Evolutionary conservation across 768 basidiomycete genomes (phyloP).

Genomic region (Amanita exitialis): DNA sequence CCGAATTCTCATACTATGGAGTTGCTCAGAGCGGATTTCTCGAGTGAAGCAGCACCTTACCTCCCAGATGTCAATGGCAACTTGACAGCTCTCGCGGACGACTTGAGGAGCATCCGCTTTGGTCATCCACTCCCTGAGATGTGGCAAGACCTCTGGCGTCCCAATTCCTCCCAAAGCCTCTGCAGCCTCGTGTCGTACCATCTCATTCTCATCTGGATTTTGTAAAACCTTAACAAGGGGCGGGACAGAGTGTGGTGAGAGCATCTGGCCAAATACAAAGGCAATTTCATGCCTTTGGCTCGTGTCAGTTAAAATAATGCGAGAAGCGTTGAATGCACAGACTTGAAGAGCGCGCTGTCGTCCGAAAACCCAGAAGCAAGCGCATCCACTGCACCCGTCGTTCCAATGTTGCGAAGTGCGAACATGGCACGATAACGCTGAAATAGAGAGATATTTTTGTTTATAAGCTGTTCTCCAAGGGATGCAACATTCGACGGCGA

Average conservation of each 20-base stretch:
- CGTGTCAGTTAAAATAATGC: background rate
- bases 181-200: slow-evolving; percentile 98
- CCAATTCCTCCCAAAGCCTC: slow-evolving; percentile 98
- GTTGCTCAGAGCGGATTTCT: background rate
- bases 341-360: slow-evolving; percentile 91
- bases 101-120: slow-evolving; percentile 76
- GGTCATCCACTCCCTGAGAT: slow-evolving; percentile 77
- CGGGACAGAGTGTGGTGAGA: slow-evolving; percentile 82
- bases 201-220: slow-evolving; percentile 69
- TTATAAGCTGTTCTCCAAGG: slow-evolving; percentile 55
- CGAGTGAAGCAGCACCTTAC: slow-evolving; percentile 26
- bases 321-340: slow-evolving; percentile 15
- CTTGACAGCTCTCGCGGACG: slow-evolving; percentile 91
- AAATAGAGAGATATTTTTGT: slow-evolving; percentile 66
- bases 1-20: slow-evolving; percentile 67
- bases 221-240: slow-evolving; percentile 72
- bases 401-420: slow-evolving; percentile 88
- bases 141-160: slow-evolving; percentile 81
- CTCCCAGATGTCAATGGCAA: slow-evolving; percentile 98
- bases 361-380: slow-evolving; percentile 88
- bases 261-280: slow-evolving; percentile 94
- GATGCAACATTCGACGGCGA: slow-evolving; percentile 37
- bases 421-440: slow-evolving; percentile 98
- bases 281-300: slow-evolving; percentile 85
- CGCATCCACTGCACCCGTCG: slow-evolving; percentile 76